A percentile compares a stretch with the other conserved stretches of the same genome.
phyloP scores from a whole-genome alignment of 2,329 filamentous ascomycete species.

The Biscogniauxia mediterranea region DNA sequence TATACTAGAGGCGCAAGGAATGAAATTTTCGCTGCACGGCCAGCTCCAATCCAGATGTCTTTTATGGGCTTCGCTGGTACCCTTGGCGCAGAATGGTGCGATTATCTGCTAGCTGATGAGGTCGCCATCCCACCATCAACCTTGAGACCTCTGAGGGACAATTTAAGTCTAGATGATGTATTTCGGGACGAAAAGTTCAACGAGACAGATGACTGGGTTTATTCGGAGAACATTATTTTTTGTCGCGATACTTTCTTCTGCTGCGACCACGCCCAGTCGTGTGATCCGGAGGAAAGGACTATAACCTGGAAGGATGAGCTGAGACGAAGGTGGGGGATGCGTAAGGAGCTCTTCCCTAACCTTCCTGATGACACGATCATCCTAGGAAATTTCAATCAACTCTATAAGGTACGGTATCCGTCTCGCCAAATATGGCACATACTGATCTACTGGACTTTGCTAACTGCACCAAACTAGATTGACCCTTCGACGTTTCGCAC shows the following conservation, averaged over 20 bases:
- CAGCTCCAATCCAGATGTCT: slow-evolving; percentile 96
- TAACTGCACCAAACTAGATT: slow-evolving; percentile 58
- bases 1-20: slow-evolving; percentile 97
- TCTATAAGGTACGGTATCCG: slow-evolving; percentile 75
- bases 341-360: slow-evolving; percentile 84
- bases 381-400: slow-evolving; percentile 95
- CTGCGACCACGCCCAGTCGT: slow-evolving; percentile 92
- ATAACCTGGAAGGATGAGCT: slow-evolving; percentile 85
- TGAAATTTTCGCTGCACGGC: slow-evolving; percentile 92
- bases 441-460: background rate
- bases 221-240: slow-evolving; percentile 95
- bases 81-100: slow-evolving; percentile 95
- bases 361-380: slow-evolving; percentile 83
- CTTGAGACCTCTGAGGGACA: slow-evolving; percentile 74
- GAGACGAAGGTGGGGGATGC: slow-evolving; percentile 81
- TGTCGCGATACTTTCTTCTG: slow-evolving; percentile 96
- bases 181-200: slow-evolving; percentile 65
- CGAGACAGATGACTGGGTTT: slow-evolving; percentile 80
- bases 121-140: slow-evolving; percentile 82
- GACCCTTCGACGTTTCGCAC: slow-evolving; percentile 94
- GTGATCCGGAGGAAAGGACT: slow-evolving; percentile 64
- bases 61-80: slow-evolving; percentile 99
- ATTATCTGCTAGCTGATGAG: slow-evolving; percentile 89
- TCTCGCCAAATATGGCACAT: background rate
- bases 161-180: slow-evolving; percentile 70